phyloP scores from a whole-genome alignment of 225 moss, liverwort and hornwort genomes.

The Neckera pumila region DNA sequence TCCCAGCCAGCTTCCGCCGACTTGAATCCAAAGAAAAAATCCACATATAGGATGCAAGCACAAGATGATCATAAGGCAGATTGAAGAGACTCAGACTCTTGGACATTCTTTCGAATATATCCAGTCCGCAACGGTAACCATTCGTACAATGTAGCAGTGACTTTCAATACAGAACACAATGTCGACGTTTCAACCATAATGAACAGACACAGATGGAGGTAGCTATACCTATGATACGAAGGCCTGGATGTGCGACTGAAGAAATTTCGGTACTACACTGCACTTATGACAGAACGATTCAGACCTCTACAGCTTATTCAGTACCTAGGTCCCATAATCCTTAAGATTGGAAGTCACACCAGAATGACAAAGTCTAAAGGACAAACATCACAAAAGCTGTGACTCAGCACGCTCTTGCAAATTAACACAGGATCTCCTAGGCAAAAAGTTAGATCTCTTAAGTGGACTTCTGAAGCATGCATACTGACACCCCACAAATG shows the following conservation, averaged over 20 bases:
- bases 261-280: not conserved
- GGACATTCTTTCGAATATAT: not conserved
- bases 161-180: not conserved
- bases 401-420: not conserved
- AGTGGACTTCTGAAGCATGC: not conserved
- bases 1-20: not conserved
- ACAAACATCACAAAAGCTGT: not conserved
- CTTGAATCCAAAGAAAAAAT: not conserved
- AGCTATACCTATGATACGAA: not conserved
- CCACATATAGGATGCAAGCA: not conserved
- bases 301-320: not conserved
- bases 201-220: not conserved
- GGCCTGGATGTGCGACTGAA: not conserved
- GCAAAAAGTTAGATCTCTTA: not conserved
- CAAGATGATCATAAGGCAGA: not conserved
- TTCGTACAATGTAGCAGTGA: not conserved
- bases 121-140: not conserved
- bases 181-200: not conserved
- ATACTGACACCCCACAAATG: not conserved
- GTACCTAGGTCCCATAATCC: not conserved
- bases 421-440: not conserved
- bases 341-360: not conserved
- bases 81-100: not conserved
- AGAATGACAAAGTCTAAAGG: not conserved
- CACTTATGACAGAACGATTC: not conserved